Percentiles rank a stretch among this genome's conserved stretches.
Evolutionary conservation across 768 basidiomycete genomes (phyloP).

Genomic region (Lentinula lateritia): DNA sequence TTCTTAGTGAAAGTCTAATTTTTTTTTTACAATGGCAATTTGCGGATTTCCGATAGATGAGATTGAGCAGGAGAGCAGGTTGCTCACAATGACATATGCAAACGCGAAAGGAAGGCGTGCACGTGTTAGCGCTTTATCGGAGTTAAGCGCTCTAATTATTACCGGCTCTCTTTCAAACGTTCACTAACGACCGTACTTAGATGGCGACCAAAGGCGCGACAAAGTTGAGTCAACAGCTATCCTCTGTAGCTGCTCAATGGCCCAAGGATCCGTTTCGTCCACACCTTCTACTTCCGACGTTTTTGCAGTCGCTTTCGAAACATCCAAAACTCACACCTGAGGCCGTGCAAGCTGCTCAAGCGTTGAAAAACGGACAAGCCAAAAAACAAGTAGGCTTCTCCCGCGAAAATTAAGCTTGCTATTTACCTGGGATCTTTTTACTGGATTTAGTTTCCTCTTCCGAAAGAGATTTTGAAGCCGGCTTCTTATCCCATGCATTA

Average conservation of each 20-base stretch:
- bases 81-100: too few species aligned
- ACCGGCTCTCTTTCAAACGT: neutral
- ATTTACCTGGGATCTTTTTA: constrained; percentile 11
- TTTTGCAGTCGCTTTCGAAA: constrained; percentile 56
- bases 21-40: neutral
- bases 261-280: constrained; percentile 71
- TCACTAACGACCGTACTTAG: neutral
- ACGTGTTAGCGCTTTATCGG: too few species aligned
- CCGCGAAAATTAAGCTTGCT: constrained; percentile 20
- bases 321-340: constrained; percentile 64
- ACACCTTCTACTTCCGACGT: constrained; percentile 63
- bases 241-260: constrained; percentile 57
- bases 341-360: constrained; percentile 55
- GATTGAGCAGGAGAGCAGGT: neutral
- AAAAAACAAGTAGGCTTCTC: constrained; percentile 51
- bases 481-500: constrained; percentile 73
- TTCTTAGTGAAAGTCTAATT: neutral
- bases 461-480: constrained; percentile 58
- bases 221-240: constrained; percentile 45
- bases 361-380: constrained; percentile 49
- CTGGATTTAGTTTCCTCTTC: constrained; percentile 55
- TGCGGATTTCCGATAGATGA: neutral
- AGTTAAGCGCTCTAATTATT: neutral
- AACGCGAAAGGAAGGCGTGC: too few species aligned
- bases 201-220: constrained; percentile 11